A percentile compares a stretch with the other conserved stretches of the same genome.
phyloP scores from a whole-genome alignment of 2,329 filamentous ascomycete genomes.

The Sphaerulina populicola region DNA sequence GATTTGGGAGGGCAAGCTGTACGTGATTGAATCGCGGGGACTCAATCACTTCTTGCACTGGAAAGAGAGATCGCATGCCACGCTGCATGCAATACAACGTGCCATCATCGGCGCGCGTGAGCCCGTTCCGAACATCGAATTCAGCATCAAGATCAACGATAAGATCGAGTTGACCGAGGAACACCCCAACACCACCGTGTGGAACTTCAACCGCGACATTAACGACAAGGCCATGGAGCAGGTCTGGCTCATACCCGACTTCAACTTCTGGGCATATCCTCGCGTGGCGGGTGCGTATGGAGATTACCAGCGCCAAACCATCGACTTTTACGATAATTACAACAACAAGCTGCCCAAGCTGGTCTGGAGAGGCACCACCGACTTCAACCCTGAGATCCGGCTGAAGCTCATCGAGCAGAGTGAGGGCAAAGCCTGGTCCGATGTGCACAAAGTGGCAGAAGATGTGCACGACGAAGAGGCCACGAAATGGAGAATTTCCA shows the following conservation, averaged over 20 bases:
- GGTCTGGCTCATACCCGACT: slow-evolving; percentile 47
- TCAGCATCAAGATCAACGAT: slow-evolving; percentile 43
- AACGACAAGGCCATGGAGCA: slow-evolving; percentile 30
- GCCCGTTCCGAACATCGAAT: slow-evolving; percentile 43
- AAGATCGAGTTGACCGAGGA: slow-evolving; percentile 32
- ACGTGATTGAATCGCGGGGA: slow-evolving; percentile 32
- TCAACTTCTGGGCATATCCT: slow-evolving; percentile 47
- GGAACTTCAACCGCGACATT: slow-evolving; percentile 34
- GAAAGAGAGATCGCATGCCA: slow-evolving; percentile 33
- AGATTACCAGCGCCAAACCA: slow-evolving; percentile 23
- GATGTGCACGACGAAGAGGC: slow-evolving; percentile 21
- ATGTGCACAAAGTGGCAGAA: slow-evolving; percentile 32
- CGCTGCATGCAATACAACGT: slow-evolving; percentile 43
- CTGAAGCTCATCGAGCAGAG: slow-evolving; percentile 29
- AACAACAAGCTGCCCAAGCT: slow-evolving; percentile 41
- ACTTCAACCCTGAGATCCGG: slow-evolving; percentile 28
- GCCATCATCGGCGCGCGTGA: slow-evolving; percentile 38
- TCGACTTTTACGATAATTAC: slow-evolving; percentile 23
- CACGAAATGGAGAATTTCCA: slow-evolving; percentile 23
- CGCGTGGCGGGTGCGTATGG: slow-evolving; percentile 23
- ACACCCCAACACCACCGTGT: slow-evolving; percentile 33
- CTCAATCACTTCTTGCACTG: slow-evolving; percentile 27
- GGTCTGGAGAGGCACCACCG: slow-evolving; percentile 43
- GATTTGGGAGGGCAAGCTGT: slow-evolving; percentile 34
- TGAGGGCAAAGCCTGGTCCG: slow-evolving; percentile 39